Evolutionary conservation across 129 eudicot genomes (phyloP).

Genomic region (Artemisia tridentata): DNA sequence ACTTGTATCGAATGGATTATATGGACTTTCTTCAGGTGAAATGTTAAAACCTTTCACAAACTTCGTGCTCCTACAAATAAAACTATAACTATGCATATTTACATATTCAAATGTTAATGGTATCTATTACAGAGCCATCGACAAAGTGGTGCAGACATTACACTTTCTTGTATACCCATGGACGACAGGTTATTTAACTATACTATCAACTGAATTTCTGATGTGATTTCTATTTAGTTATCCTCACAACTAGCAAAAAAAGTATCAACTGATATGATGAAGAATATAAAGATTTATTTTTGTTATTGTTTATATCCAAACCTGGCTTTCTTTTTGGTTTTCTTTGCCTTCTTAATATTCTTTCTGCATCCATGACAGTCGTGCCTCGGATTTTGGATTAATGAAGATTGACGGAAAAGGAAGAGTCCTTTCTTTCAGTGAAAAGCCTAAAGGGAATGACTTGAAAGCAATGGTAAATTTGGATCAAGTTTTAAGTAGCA

Average conservation of each 20-base stretch:
- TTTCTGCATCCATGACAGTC: constrained; percentile 46
- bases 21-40: constrained; percentile 87
- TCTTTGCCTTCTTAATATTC: constrained; percentile 5
- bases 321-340: not conserved
- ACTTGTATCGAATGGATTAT: constrained; percentile 95
- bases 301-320: not conserved
- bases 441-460: constrained; percentile 87
- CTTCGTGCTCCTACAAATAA: constrained; percentile 1
- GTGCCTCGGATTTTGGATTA: constrained; percentile 98
- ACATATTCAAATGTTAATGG: constrained; percentile 3
- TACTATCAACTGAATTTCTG: not conserved
- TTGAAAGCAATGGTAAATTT: constrained; percentile 78
- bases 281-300: not conserved
- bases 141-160: constrained; percentile 98
- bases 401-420: constrained; percentile 91
- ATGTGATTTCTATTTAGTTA: not conserved
- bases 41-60: not conserved
- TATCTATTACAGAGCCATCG: constrained; percentile 65
- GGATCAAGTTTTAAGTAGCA: not conserved
- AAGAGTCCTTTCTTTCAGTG: constrained; percentile 77
- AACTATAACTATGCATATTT: not conserved
- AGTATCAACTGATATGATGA: not conserved
- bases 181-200: constrained; percentile 66
- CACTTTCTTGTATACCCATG: constrained; percentile 75
- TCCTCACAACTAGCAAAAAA: not conserved